Conservation (phyloP, 345 rosid genomes). For the Capsella bursapastoris region DNA sequence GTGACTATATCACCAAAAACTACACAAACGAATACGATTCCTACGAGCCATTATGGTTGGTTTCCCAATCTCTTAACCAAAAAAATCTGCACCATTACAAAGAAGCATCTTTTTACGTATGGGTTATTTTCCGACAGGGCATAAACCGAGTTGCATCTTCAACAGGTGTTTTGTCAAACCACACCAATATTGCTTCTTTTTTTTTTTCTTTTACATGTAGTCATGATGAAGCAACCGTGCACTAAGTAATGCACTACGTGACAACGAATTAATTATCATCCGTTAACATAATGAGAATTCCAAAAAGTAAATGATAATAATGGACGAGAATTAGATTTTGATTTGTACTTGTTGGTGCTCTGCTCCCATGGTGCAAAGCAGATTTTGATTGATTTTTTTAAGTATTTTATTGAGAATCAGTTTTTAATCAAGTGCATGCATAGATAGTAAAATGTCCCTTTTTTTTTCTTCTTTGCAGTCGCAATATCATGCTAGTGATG, state of each 20-base stretch:
- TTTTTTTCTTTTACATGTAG: background rate
- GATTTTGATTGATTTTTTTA: background rate
- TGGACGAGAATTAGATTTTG: conserved; percentile 4
- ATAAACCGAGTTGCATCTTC: conserved; percentile 12
- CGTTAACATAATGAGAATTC: conserved; percentile 1
- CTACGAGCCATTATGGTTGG: conserved; percentile 12
- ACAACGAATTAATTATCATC: background rate
- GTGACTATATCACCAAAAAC: conserved; percentile 26
- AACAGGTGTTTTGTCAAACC: conserved; percentile 3
- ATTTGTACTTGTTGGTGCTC: conserved; percentile 4
- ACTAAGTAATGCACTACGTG: conserved; percentile 17
- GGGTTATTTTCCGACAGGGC: conserved; percentile 27
- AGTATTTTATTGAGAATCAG: background rate
- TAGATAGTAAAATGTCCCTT: background rate
- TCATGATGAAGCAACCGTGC: conserved; percentile 27
- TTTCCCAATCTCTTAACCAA: conserved; percentile 32
- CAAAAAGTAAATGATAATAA: background rate
- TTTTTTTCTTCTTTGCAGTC: background rate
- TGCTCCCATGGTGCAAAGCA: conserved; percentile 14
- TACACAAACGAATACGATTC: conserved; percentile 33
- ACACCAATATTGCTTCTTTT: background rate
- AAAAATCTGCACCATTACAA: conserved; percentile 3
- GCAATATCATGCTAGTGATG: background rate
- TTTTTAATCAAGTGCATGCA: conserved; percentile 17
- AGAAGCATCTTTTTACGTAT: conserved; percentile 40